These are phyloP conservation scores for Apiospora sp. DNA, from an alignment of 2,329 filamentous ascomycete genomes.

Conservation along the genomic window DNA sequence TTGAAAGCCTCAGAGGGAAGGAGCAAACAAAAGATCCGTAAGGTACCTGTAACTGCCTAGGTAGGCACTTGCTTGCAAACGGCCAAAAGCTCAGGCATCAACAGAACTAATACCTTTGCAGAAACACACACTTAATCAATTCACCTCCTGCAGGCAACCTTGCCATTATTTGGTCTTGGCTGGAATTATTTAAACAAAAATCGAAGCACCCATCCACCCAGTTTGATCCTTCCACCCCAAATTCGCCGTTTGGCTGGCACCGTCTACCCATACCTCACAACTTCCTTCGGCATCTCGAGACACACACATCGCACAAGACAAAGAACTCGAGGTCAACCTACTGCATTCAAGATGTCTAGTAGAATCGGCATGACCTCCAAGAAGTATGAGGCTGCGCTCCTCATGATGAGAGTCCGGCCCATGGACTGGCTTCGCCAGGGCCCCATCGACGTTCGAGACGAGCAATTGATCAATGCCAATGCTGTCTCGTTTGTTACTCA, in stretches of 20 bases:
- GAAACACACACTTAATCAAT: not conserved
- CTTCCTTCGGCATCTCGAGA: not conserved
- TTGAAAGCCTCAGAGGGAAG: too few species aligned
- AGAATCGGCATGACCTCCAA: not conserved
- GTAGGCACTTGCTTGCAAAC: not conserved
- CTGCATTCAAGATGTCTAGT: not conserved
- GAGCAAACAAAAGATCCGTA: too few species aligned
- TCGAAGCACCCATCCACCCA: not conserved
- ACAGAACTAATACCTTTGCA: not conserved
- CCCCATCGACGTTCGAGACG: conserved; percentile 23
- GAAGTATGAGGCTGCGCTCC: not conserved
- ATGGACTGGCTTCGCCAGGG: conserved; percentile 27
- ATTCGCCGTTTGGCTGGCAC: not conserved
- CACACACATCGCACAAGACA: not conserved
- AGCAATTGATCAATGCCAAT: conserved; percentile 22
- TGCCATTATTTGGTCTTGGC: not conserved
- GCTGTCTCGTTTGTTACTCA: conserved; percentile 23
- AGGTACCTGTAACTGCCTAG: too few species aligned
- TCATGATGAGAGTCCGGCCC: conserved; percentile 19
- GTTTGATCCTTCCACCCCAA: not conserved
- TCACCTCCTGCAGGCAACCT: not conserved
- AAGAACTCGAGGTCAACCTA: not conserved
- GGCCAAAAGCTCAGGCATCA: not conserved
- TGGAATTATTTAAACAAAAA: not conserved
- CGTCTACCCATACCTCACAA: not conserved